Evolutionary conservation across 306 rosid species (phyloP).

Genomic region (Elaeagnus macrophylla): DNA sequence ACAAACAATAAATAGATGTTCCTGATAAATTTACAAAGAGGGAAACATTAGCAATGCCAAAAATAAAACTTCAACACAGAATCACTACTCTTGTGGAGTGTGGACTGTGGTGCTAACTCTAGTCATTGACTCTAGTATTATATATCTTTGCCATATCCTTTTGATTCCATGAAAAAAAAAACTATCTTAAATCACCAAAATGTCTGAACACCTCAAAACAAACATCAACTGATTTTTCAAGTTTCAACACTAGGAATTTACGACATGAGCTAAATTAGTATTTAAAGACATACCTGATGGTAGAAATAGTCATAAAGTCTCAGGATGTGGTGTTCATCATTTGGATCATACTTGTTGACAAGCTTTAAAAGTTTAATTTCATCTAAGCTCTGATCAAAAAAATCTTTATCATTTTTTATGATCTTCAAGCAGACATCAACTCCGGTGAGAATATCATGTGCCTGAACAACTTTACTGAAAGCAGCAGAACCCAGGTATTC

Average conservation of each 20-base stretch:
- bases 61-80: not conserved
- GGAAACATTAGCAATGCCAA: not conserved
- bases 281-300: slow-evolving; percentile 50
- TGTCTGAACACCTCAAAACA: too few species aligned
- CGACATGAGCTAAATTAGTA: not conserved
- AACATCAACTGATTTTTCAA: too few species aligned
- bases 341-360: slow-evolving; percentile 87
- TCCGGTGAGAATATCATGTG: slow-evolving; percentile 82
- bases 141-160: too few species aligned
- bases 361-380: slow-evolving; percentile 94
- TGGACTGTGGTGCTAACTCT: too few species aligned
- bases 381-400: slow-evolving; percentile 93
- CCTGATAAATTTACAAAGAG: slow-evolving; percentile 30
- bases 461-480: slow-evolving; percentile 92
- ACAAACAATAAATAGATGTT: slow-evolving; percentile 90
- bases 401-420: slow-evolving; percentile 93
- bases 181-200: too few species aligned
- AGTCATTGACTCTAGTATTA: too few species aligned
- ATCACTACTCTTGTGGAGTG: slow-evolving; percentile 13
- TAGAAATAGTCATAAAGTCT: slow-evolving; percentile 96
- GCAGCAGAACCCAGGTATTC: slow-evolving; percentile 97
- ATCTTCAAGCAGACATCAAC: slow-evolving; percentile 93
- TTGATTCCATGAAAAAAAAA: too few species aligned
- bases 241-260: not conserved
- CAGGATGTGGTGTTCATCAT: slow-evolving; percentile 61